A percentile compares a stretch with the other conserved stretches of the same genome.
These are phyloP conservation scores for Suillus occidentalis DNA, from an alignment of 768 basidiomycete genomes.

Conservation along the genomic window DNA sequence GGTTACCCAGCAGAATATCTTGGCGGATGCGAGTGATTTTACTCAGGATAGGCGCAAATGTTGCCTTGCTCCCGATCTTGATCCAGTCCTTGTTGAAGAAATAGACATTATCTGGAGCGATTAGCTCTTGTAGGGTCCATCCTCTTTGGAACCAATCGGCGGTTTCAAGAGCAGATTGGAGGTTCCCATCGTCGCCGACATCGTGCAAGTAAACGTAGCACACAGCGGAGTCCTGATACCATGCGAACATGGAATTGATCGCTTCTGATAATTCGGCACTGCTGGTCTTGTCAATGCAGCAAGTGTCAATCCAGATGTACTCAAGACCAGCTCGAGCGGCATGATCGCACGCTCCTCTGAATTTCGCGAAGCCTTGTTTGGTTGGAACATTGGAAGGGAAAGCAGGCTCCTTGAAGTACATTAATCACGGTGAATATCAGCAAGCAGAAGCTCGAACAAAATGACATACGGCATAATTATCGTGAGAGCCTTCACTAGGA, in stretches of 20 bases:
- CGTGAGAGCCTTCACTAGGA: background rate
- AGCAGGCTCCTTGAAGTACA: background rate
- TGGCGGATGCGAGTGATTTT: constrained; percentile 10
- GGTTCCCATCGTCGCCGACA: background rate
- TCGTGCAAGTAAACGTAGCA: constrained; percentile 20
- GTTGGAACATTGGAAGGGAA: background rate
- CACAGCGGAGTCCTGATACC: constrained; percentile 17
- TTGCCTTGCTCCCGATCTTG: constrained; percentile 9
- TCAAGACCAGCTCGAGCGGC: constrained; percentile 8
- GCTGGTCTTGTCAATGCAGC: constrained; percentile 21
- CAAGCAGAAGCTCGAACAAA: background rate
- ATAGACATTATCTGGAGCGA: constrained; percentile 16
- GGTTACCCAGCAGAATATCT: constrained; percentile 4
- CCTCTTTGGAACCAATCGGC: constrained; percentile 20
- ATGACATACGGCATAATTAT: background rate
- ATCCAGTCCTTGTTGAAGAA: constrained; percentile 19
- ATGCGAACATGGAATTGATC: constrained; percentile 21
- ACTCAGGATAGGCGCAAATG: background rate
- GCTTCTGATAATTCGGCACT: constrained; percentile 22
- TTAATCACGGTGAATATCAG: background rate
- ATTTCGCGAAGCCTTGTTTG: constrained; percentile 9
- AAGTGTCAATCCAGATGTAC: constrained; percentile 20
- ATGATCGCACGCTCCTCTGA: background rate
- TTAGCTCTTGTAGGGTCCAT: constrained; percentile 16
- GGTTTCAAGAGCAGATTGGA: background rate